Evolutionary conservation across 176 grass and related monocot genomes (phyloP).

Genomic region (Musa troglodytarum): DNA sequence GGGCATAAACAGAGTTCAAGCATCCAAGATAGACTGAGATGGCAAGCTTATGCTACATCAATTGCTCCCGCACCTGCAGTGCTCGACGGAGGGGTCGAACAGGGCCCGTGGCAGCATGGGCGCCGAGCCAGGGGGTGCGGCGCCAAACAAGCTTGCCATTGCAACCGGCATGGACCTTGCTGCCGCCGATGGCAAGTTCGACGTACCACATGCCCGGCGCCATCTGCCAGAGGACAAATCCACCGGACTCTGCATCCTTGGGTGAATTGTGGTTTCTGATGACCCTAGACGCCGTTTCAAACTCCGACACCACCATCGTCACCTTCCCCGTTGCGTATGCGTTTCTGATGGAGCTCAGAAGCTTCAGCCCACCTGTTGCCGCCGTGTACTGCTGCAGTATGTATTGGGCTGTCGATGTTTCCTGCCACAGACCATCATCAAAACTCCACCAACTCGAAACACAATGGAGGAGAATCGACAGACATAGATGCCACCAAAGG

Average conservation of each 20-base stretch:
- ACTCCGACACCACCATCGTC: neutral
- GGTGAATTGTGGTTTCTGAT: neutral
- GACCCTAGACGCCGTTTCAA: neutral
- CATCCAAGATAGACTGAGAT: neutral
- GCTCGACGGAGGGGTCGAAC: slow-evolving; percentile 4
- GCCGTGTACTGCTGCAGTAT: slow-evolving; percentile 4
- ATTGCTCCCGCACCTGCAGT: neutral
- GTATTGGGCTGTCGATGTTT: neutral
- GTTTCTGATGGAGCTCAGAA: neutral
- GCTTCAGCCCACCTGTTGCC: neutral
- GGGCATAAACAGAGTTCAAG: neutral
- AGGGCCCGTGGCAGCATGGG: neutral
- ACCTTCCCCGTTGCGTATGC: neutral
- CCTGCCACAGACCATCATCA: neutral
- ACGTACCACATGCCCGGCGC: neutral
- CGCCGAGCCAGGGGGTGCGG: neutral
- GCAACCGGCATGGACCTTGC: neutral
- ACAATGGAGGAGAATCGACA: neutral
- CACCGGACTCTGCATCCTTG: neutral
- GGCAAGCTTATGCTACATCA: neutral
- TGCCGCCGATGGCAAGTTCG: neutral
- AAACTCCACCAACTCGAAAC: neutral
- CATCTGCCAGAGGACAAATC: slow-evolving; percentile 2
- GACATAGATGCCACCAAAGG: neutral
- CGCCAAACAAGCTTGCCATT: neutral